Base-by-base conservation (phyloP, 2,329 filamentous ascomycete species). In the Phaeophleospora eucalypticola region DNA sequence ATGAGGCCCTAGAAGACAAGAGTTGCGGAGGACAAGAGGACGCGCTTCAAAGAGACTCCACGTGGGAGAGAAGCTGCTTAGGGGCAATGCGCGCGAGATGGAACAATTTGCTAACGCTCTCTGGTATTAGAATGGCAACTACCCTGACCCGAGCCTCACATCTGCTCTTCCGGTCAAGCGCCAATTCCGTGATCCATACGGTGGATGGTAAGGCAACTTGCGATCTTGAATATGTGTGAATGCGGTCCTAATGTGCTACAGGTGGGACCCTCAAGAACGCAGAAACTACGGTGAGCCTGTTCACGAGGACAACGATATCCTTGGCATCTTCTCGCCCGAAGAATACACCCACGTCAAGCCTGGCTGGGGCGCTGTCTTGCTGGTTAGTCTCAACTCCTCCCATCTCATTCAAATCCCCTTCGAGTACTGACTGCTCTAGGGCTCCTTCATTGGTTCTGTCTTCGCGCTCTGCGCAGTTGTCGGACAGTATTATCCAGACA, bases 281-380 rank as follows among this genome's bases (percentile, higher is more conserved):
- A 83, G 93, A 64, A 97, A 98, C 78, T 97, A 87, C 68, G 90
- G 90, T 70, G 94, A 98, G 71, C 88, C 91, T 10, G 82, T 95
- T 43, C 91, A 98, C 70, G 94, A 98, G 71, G 93, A 98, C 70
- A 86, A 96, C 70, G 94, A 98, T 68, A 79, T 89, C 48, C 77
- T 97, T 48, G 90, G 89, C 60, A 85, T 95, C 56, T 91, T 98
- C 72, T 86, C 87, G 41, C 82, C 89, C 2, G 83, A 93, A 68
- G 84, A 90, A 62, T 97, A 98, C 74, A 93, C 83, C 46, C 91
- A 93, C 77, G 80, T 81, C 63, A 84, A 79, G 41, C 75, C 90
- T 14, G 79, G 80, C 54, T 89, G 84, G 68, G 88, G 83, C 49
- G 71, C 79, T 24, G 82, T 95, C 9, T 58, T 74, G 43, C 45